Conservation (phyloP, 371 early-diverging fungal species). For the Dipsacomyces acuminosporus region DNA sequence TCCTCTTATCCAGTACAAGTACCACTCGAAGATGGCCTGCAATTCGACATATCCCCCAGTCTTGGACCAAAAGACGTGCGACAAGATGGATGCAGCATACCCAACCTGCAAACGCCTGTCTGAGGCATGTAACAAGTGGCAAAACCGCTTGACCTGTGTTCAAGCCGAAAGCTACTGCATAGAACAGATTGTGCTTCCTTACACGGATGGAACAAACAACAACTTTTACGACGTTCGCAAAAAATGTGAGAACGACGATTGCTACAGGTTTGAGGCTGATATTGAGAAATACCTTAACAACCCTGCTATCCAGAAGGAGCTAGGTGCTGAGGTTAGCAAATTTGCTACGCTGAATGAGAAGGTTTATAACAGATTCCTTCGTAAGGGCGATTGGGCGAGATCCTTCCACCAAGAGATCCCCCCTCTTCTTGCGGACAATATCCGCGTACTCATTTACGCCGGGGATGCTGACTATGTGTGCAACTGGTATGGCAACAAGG, state of each 20-base stretch:
- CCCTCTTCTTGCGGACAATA: neutral
- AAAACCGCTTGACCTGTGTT: constrained; percentile 65
- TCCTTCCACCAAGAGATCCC: constrained; percentile 57
- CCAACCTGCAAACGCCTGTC: constrained; percentile 73
- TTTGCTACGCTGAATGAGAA: constrained; percentile 75
- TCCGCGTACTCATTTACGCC: constrained; percentile 1
- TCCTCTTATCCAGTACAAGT: constrained; percentile 80
- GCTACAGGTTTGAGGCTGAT: constrained; percentile 73
- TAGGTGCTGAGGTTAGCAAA: neutral
- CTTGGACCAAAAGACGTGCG: constrained; percentile 56
- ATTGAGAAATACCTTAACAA: constrained; percentile 72
- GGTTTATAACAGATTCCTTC: constrained; percentile 70
- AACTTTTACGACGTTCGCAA: constrained; percentile 76
- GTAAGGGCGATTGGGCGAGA: constrained; percentile 79
- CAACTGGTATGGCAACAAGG: constrained; percentile 92
- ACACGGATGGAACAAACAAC: constrained; percentile 56
- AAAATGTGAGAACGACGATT: constrained; percentile 62
- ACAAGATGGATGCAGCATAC: constrained; percentile 62
- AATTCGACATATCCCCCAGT: constrained; percentile 72
- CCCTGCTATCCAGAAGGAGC: constrained; percentile 39
- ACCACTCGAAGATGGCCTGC: constrained; percentile 82
- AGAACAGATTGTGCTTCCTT: constrained; percentile 56
- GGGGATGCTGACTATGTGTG: constrained; percentile 81
- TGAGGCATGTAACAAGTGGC: constrained; percentile 68
- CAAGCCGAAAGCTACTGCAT: constrained; percentile 80